phyloP scores from a whole-genome alignment of 2,329 filamentous ascomycete species.

The Penicillium brasilianum region DNA sequence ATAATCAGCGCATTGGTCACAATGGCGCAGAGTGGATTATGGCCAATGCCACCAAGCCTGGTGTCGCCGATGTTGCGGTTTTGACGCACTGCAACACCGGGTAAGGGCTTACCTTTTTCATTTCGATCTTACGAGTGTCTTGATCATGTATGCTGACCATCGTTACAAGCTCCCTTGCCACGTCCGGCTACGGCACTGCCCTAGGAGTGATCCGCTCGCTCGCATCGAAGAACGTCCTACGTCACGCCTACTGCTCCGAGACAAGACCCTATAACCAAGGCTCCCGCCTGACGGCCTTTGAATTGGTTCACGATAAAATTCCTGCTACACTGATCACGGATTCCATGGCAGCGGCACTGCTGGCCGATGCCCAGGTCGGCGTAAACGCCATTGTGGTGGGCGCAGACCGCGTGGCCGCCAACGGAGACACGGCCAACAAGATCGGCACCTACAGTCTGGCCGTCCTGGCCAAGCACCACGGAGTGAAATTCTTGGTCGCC shows the following conservation, averaged over 20 bases:
- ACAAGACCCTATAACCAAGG: conserved; percentile 98
- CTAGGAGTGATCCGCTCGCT: conserved; percentile 91
- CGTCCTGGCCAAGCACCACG: conserved; percentile 85
- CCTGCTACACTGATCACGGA: conserved; percentile 92
- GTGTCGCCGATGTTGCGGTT: conserved; percentile 71
- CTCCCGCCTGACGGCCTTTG: conserved; percentile 90
- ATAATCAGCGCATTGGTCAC: conserved; percentile 84
- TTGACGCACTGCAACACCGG: conserved; percentile 98
- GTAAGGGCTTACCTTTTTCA: conserved; percentile 49
- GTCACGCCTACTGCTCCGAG: conserved; percentile 93
- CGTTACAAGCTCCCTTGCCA: conserved; percentile 75
- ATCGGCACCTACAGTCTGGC: conserved; percentile 94
- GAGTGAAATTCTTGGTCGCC: conserved; percentile 91
- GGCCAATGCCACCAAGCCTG: conserved; percentile 57
- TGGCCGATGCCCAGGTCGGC: conserved; percentile 64
- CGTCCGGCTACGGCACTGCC: conserved; percentile 95
- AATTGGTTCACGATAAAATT: conserved; percentile 91
- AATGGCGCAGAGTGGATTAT: conserved; percentile 84
- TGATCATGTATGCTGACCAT: not conserved
- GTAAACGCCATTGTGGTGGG: conserved; percentile 91
- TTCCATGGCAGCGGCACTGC: conserved; percentile 91
- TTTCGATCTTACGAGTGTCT: not conserved
- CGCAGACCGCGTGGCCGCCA: conserved; percentile 91
- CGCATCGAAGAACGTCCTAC: conserved; percentile 66
- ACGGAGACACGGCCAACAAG: conserved; percentile 98